A percentile compares a stretch with the other conserved stretches of the same genome.
Conservation (phyloP, 2,329 filamentous ascomycete species). For the Claviceps sp. region DNA sequence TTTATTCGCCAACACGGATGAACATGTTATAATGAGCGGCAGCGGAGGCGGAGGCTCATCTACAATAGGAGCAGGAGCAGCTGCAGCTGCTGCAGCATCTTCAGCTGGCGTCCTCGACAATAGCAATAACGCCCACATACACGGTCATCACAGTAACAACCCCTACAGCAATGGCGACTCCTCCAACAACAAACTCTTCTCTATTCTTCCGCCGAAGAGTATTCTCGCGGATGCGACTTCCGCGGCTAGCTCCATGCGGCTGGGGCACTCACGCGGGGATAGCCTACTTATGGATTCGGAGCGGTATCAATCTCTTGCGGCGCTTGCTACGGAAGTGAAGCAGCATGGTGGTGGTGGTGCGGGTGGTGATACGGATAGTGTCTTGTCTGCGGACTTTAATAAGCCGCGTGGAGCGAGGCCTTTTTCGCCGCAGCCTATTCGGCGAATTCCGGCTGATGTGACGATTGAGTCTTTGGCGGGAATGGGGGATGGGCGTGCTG, state of each 20-base stretch:
- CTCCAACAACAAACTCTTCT: constrained; percentile 40
- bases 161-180: constrained; percentile 16
- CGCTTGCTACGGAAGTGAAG: constrained; percentile 23
- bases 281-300: constrained; percentile 40
- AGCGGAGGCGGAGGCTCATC: background rate
- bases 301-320: constrained; percentile 44
- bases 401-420: constrained; percentile 40
- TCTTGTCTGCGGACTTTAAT: constrained; percentile 41
- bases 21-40: constrained; percentile 12
- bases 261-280: constrained; percentile 32
- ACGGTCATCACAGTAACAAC: background rate
- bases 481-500: too few relatives aligned
- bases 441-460: constrained; percentile 26
- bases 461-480: constrained; percentile 23
- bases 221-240: constrained; percentile 42
- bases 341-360: constrained; percentile 7
- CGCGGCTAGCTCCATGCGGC: constrained; percentile 18
- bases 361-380: constrained; percentile 31
- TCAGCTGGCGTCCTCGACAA: background rate
- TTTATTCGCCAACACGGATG: constrained; percentile 38
- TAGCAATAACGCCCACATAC: background rate
- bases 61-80: background rate
- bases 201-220: constrained; percentile 49
- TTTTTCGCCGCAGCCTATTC: constrained; percentile 44
- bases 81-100: too few relatives aligned